Percentiles rank a stretch among this genome's conserved stretches.
Conservation (phyloP, 2,329 filamentous ascomycete genomes). For the Diplodia intermedia region DNA sequence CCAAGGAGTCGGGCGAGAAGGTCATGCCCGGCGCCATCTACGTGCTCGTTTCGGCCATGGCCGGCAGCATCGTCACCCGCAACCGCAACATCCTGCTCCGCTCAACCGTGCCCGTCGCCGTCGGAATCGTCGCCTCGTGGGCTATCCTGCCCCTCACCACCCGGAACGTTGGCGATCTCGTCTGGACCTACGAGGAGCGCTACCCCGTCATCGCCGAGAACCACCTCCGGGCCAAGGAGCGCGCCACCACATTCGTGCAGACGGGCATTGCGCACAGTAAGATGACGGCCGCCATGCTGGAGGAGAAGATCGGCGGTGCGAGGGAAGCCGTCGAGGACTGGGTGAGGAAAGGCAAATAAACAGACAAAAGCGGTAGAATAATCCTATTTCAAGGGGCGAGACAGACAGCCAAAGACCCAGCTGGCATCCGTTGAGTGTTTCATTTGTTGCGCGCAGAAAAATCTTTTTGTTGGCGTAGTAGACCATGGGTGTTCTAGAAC, state of each 20-base stretch:
- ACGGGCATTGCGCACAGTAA: slow-evolving; percentile 78
- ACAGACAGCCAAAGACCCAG: slow-evolving; percentile 2
- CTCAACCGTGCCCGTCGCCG: slow-evolving; percentile 74
- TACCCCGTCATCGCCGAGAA: slow-evolving; percentile 83
- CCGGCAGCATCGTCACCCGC: slow-evolving; percentile 86
- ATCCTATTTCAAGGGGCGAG: background rate
- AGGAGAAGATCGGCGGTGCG: slow-evolving; percentile 78
- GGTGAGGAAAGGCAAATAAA: slow-evolving; percentile 86
- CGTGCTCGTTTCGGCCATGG: slow-evolving; percentile 92
- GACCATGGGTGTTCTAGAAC: slow-evolving; percentile 28
- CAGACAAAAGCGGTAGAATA: slow-evolving; percentile 7
- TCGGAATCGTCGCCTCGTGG: slow-evolving; percentile 85
- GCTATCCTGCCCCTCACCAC: slow-evolving; percentile 87
- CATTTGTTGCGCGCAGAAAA: slow-evolving; percentile 28
- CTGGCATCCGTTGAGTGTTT: slow-evolving; percentile 11
- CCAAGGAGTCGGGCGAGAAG: slow-evolving; percentile 83
- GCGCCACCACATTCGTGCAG: slow-evolving; percentile 71
- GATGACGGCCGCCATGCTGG: slow-evolving; percentile 73
- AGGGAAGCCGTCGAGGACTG: slow-evolving; percentile 83
- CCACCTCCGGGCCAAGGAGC: slow-evolving; percentile 74
- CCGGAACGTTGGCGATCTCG: slow-evolving; percentile 82
- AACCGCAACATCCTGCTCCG: slow-evolving; percentile 87
- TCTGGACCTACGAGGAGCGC: slow-evolving; percentile 92
- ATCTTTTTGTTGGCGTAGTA: slow-evolving; percentile 3
- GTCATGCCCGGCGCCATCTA: slow-evolving; percentile 90